These are phyloP conservation scores for Ascochyta fabae DNA, from an alignment of 2,329 filamentous ascomycete genomes.

Conservation along the genomic window DNA sequence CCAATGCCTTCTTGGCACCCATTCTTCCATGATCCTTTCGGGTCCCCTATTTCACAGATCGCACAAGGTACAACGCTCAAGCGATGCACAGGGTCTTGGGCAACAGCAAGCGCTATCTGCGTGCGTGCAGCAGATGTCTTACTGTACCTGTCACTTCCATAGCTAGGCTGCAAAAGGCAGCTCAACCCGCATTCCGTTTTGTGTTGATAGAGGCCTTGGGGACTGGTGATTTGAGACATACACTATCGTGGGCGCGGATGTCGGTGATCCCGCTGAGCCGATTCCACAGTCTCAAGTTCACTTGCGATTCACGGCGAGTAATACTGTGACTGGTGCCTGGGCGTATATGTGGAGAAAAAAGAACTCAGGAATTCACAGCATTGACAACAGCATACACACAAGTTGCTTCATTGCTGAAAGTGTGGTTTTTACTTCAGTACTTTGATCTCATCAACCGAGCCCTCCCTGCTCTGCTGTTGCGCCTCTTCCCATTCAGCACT, in stretches of 20 bases:
- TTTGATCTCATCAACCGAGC: constrained; percentile 31
- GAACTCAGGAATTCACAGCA: background rate
- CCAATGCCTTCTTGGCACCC: constrained; percentile 14
- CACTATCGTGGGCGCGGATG: background rate
- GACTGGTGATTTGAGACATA: background rate
- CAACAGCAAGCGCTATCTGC: constrained; percentile 18
- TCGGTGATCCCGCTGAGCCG: background rate
- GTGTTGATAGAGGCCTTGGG: background rate
- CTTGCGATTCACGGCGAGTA: background rate
- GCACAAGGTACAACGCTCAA: constrained; percentile 19
- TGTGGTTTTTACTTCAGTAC: constrained; percentile 11
- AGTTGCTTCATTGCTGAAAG: background rate
- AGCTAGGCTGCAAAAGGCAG: background rate
- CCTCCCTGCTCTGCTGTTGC: constrained; percentile 25
- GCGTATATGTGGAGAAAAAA: background rate
- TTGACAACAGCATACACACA: background rate
- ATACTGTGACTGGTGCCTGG: background rate
- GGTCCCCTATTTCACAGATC: constrained; percentile 13
- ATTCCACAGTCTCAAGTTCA: background rate
- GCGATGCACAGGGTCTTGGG: constrained; percentile 21
- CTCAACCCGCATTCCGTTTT: background rate
- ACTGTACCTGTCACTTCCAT: constrained; percentile 6
- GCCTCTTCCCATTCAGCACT: constrained; percentile 45
- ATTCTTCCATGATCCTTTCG: constrained; percentile 5
- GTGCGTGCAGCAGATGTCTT: constrained; percentile 2